Conservation (phyloP, 169 alveolate species). For the Perkinsus olseni region DNA sequence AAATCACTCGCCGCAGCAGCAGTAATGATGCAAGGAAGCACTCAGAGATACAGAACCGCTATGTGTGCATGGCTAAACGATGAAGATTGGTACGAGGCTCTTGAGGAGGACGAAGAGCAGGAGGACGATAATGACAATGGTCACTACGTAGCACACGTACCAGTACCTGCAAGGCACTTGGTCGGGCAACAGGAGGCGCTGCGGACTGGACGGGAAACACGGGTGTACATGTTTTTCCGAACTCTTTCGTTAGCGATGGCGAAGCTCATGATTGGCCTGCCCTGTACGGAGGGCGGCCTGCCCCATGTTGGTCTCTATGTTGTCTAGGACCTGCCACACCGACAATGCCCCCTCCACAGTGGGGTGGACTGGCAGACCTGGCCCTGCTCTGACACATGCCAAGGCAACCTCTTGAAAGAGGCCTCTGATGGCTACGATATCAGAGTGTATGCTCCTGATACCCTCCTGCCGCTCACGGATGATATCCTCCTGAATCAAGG, state of each 20-base stretch:
- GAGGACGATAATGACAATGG: neutral
- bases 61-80: neutral
- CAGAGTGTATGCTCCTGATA: neutral
- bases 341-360: neutral
- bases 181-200: neutral
- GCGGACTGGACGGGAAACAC: no score
- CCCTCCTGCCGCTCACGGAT: neutral
- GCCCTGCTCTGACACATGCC: neutral
- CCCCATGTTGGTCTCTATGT: neutral
- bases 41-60: neutral
- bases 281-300: neutral
- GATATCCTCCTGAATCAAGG: neutral
- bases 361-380: neutral
- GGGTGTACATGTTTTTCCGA: neutral
- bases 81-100: neutral
- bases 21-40: neutral
- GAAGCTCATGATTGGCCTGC: neutral
- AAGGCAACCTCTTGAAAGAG: neutral
- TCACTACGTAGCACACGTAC: neutral
- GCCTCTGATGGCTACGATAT: neutral
- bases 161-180: neutral
- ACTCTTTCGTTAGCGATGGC: neutral
- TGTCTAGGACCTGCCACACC: neutral
- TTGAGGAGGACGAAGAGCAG: neutral
- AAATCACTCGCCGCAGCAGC: neutral